Percentiles rank a stretch among this genome's conserved stretches.
These are phyloP conservation scores for Fusarium concolor DNA, from an alignment of 2,329 filamentous ascomycete genomes.

Conservation along the genomic window DNA sequence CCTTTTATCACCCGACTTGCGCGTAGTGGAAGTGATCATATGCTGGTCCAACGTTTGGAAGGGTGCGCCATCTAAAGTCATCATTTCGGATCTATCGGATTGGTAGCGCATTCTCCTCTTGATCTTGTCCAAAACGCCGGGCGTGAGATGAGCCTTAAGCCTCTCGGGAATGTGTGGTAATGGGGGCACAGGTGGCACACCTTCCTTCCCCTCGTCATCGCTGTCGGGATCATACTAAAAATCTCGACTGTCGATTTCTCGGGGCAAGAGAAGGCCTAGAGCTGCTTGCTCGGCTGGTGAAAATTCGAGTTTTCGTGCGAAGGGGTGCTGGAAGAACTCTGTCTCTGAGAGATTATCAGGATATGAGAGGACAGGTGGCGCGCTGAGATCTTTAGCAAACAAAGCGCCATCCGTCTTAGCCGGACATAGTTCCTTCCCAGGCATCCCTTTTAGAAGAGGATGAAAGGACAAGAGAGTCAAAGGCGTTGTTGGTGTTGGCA, in stretches of 20 bases:
- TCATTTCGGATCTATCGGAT: slow-evolving; percentile 22
- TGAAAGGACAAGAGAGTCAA: slow-evolving; percentile 35
- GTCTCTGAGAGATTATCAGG: slow-evolving; percentile 51
- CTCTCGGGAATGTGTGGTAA: slow-evolving; percentile 51
- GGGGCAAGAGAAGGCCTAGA: slow-evolving; percentile 52
- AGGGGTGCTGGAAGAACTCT: slow-evolving; percentile 53
- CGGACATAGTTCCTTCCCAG: slow-evolving; percentile 54
- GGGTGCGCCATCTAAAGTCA: slow-evolving; percentile 3
- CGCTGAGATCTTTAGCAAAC: slow-evolving; percentile 49
- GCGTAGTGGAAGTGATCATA: background rate
- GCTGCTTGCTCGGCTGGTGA: slow-evolving; percentile 45
- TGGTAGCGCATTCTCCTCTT: slow-evolving; percentile 45
- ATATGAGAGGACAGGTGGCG: slow-evolving; percentile 49
- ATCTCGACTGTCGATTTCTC: slow-evolving; percentile 49
- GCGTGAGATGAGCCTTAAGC: slow-evolving; percentile 39
- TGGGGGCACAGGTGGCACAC: slow-evolving; percentile 44
- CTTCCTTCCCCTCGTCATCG: slow-evolving; percentile 46
- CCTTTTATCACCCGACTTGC: slow-evolving; percentile 19
- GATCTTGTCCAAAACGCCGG: slow-evolving; percentile 46
- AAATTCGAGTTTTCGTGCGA: slow-evolving; percentile 49
- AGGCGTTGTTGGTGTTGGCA: background rate
- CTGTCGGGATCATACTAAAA: slow-evolving; percentile 55
- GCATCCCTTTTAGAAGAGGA: slow-evolving; percentile 60
- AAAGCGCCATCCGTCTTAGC: slow-evolving; percentile 54
- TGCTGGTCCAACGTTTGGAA: slow-evolving; percentile 1